Evolutionary conservation across 1,139 yeast genomes (phyloP).

Genomic region (Tardiomyces blankii): DNA sequence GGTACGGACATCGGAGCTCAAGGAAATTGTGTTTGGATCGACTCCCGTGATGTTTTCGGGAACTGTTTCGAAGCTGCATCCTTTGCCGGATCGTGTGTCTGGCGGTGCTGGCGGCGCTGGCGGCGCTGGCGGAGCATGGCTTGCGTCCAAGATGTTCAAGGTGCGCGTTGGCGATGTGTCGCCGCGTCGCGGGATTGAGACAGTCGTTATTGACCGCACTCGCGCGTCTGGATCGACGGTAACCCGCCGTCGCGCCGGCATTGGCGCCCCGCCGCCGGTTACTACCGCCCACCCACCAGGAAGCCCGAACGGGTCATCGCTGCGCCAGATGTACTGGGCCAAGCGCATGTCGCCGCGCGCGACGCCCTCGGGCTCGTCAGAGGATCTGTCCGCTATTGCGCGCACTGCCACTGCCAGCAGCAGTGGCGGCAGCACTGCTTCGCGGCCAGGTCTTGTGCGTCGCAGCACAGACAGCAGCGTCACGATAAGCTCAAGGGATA

Average conservation of each 20-base stretch:
- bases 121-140: background rate
- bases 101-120: constrained; percentile 1
- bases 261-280: background rate
- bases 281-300: too few relatives aligned
- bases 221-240: background rate
- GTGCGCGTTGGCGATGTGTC: background rate
- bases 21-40: constrained; percentile 18
- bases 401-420: background rate
- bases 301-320: too few relatives aligned
- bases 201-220: background rate
- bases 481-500: too few relatives aligned
- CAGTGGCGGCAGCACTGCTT: background rate
- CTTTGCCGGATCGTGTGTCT: too few relatives aligned
- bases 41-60: constrained; percentile 14
- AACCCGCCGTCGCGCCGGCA: background rate
- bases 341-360: background rate
- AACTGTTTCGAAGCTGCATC: constrained; percentile 17
- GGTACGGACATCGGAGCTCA: constrained; percentile 4
- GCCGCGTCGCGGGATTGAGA: background rate
- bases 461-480: background rate
- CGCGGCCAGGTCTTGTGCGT: background rate
- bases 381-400: background rate
- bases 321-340: background rate
- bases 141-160: background rate
- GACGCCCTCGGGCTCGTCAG: background rate